These are phyloP conservation scores for Aphanomyces euteiches DNA, from an alignment of 352 stramenopile genomes.

Conservation along the genomic window DNA sequence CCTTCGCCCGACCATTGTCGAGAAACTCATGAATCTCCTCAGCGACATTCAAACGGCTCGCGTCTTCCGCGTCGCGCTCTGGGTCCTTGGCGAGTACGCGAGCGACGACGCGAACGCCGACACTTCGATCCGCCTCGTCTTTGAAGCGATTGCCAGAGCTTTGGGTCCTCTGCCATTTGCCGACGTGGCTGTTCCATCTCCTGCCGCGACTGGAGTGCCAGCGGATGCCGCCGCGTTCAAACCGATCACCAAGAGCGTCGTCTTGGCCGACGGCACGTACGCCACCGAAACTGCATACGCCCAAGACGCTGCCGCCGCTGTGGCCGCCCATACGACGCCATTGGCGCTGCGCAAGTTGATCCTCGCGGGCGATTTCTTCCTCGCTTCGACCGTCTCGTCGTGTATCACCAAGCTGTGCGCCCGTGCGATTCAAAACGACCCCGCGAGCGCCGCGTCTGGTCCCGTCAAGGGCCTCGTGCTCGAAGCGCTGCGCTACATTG, in stretches of 20 bases:
- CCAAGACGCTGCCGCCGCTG: conserved; percentile 40
- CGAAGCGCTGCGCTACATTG: conserved; percentile 69
- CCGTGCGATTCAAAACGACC: conserved; percentile 57
- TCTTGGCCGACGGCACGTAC: conserved; percentile 99
- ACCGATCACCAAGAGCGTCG: conserved; percentile 95
- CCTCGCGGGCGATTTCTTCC: conserved; percentile 94
- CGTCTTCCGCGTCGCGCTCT: conserved; percentile 97
- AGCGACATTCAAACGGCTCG: conserved; percentile 90
- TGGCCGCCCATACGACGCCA: conserved; percentile 55
- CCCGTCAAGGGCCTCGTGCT: conserved; percentile 67
- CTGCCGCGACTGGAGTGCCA: conserved; percentile 23
- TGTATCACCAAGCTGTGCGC: conserved; percentile 97
- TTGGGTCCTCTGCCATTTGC: conserved; percentile 74
- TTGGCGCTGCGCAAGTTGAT: conserved; percentile 85
- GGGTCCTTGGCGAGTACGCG: conserved; percentile 94
- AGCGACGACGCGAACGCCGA: conserved; percentile 52
- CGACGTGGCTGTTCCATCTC: conserved; percentile 38
- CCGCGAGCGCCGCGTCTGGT: conserved; percentile 43
- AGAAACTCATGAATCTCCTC: conserved; percentile 94
- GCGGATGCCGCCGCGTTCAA: conserved; percentile 47
- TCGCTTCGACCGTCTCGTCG: conserved; percentile 89
- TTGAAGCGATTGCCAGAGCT: conserved; percentile 85
- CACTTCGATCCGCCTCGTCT: conserved; percentile 70
- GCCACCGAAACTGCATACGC: conserved; percentile 95
- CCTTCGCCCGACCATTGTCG: conserved; percentile 88